These are phyloP conservation scores for Tuber melanosporum DNA, from an alignment of 495 filamentous ascomycete species.

Conservation along the genomic window DNA sequence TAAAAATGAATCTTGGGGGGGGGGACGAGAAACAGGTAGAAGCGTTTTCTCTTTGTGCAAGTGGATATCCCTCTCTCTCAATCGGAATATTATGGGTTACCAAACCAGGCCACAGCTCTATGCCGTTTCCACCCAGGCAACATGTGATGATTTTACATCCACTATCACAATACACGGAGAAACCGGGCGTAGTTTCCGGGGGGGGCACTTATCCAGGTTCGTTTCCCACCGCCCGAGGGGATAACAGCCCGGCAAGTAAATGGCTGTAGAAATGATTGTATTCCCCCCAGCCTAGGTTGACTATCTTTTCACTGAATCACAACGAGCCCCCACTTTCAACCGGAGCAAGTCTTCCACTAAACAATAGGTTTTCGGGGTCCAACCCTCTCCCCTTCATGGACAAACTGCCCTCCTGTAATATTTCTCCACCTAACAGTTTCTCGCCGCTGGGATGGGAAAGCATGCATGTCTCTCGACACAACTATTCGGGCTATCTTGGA, in stretches of 20 bases:
- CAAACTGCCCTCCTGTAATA: not conserved
- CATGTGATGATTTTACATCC: no score
- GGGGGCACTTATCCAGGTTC: not conserved
- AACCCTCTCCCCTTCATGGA: not conserved
- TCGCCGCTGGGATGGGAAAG: not conserved
- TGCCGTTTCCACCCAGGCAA: not conserved
- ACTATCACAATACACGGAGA: not conserved
- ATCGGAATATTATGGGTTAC: not conserved
- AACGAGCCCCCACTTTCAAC: not conserved
- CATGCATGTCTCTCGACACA: not conserved
- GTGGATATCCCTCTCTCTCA: not conserved
- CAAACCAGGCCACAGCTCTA: not conserved
- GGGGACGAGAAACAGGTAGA: not conserved
- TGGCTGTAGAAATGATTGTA: not conserved
- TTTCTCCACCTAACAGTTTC: not conserved
- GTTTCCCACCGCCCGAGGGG: not conserved
- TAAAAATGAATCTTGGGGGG: no score
- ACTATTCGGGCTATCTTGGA: no score
- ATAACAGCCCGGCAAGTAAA: not conserved
- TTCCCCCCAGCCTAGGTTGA: not conserved
- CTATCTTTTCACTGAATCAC: not conserved
- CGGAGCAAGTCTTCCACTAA: not conserved
- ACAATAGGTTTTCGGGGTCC: not conserved
- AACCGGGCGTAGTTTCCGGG: not conserved
- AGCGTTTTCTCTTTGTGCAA: no score